Evolutionary conservation across 208 protist genomes (phyloP).

Genomic region (Trichomonas tenax): DNA sequence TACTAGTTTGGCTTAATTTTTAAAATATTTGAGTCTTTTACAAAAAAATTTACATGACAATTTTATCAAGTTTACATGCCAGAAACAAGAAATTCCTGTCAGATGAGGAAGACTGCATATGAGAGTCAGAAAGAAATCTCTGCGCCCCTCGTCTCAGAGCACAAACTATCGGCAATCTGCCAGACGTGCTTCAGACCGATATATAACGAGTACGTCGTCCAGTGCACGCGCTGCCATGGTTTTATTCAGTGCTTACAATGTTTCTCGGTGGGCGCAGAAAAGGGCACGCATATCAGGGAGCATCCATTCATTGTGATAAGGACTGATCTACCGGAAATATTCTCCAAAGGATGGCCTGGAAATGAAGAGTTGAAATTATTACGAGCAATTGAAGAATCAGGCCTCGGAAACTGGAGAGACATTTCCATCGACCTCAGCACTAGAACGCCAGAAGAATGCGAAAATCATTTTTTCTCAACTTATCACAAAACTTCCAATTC

Average conservation of each 20-base stretch:
- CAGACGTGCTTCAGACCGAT: neutral
- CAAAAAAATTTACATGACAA: too few relatives aligned
- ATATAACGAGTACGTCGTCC: neutral
- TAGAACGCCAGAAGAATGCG: neutral
- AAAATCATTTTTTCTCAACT: neutral
- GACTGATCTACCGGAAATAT: neutral
- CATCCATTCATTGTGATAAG: neutral
- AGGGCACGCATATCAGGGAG: neutral
- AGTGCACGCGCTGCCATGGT: neutral
- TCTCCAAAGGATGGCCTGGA: neutral
- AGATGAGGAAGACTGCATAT: neutral
- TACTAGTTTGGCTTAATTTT: too few relatives aligned
- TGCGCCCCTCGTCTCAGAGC: neutral
- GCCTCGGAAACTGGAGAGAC: neutral
- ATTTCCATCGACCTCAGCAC: neutral
- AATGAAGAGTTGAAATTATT: neutral
- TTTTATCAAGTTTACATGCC: too few relatives aligned
- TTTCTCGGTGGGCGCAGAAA: neutral
- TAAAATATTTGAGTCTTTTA: too few relatives aligned
- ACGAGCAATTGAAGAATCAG: neutral
- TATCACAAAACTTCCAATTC: neutral
- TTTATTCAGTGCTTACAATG: constrained; percentile 7
- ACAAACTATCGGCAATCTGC: neutral
- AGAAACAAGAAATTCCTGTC: neutral
- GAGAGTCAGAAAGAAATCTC: neutral